phyloP scores from a whole-genome alignment of 2,329 filamentous ascomycete genomes.

The Plenodomus biglobosus region DNA sequence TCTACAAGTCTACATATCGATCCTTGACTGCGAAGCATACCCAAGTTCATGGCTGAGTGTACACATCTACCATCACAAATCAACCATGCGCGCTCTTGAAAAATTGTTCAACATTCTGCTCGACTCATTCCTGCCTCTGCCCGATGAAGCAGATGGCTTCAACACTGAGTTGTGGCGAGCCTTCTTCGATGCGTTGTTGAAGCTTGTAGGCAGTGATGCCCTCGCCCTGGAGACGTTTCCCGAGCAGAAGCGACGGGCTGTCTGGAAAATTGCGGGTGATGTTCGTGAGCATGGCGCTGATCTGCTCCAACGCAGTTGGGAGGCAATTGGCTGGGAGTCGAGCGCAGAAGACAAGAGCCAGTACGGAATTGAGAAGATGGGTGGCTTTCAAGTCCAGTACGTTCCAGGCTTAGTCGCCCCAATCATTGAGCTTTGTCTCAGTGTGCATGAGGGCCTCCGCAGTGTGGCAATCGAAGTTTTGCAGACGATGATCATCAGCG shows the following conservation, averaged over 20 bases:
- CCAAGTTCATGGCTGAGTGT: conserved; percentile 88
- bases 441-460: conserved; percentile 88
- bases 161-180: conserved; percentile 92
- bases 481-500: conserved; percentile 97
- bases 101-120: conserved; percentile 78
- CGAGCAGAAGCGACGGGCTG: conserved; percentile 91
- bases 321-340: conserved; percentile 95
- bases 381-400: conserved; percentile 97
- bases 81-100: conserved; percentile 81
- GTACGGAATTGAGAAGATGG: conserved; percentile 81
- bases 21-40: conserved; percentile 86
- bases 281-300: conserved; percentile 90
- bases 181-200: conserved; percentile 87
- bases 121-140: conserved; percentile 81
- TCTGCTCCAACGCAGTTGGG: conserved; percentile 82
- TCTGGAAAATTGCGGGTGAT: conserved; percentile 99
- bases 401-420: conserved; percentile 88
- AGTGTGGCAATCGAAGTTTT: conserved; percentile 89
- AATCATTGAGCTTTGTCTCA: conserved; percentile 91
- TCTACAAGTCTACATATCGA: conserved; percentile 83
- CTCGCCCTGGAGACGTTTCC: conserved; percentile 93
- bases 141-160: conserved; percentile 88
- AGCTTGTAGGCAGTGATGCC: conserved; percentile 83
- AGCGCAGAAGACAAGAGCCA: conserved; percentile 73
- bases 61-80: conserved; percentile 89